Evolutionary conservation across 345 rosid genomes (phyloP).

Genomic region (Microcos paniculata): DNA sequence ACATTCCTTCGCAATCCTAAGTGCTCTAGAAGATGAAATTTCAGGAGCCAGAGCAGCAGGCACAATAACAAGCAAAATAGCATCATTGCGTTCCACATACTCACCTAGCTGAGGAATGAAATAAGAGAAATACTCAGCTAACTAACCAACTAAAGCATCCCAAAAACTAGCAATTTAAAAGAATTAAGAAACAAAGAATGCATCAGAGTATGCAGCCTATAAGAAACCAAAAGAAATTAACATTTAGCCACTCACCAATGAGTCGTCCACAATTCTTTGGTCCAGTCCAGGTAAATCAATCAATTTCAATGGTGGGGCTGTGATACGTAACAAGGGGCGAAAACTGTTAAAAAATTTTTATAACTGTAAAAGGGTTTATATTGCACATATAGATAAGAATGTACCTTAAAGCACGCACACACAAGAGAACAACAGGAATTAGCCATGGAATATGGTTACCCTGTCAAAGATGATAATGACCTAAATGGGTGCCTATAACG

Average conservation of each 20-base stretch:
- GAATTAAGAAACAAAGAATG: neutral
- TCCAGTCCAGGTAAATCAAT: conserved; percentile 97
- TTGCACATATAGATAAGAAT: neutral
- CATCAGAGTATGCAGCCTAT: neutral
- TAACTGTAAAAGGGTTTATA: neutral
- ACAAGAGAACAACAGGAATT: neutral
- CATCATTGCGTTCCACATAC: conserved; percentile 81
- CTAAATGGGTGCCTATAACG: neutral
- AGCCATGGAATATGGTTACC: neutral
- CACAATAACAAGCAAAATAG: conserved; percentile 80
- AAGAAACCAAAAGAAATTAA: conserved; percentile 1
- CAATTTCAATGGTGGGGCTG: conserved; percentile 97
- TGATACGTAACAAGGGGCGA: conserved; percentile 6
- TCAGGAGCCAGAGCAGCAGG: conserved; percentile 93
- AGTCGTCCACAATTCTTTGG: conserved; percentile 86
- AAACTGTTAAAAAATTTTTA: neutral
- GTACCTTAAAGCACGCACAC: neutral
- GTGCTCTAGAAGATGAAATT: conserved; percentile 87
- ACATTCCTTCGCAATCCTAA: conserved; percentile 87
- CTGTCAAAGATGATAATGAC: neutral
- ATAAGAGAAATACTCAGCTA: conserved; percentile 15
- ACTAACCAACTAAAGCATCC: conserved; percentile 13
- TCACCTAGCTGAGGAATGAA: conserved; percentile 59
- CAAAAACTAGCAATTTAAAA: neutral
- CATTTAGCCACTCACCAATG: conserved; percentile 58